Base-by-base conservation (phyloP, 2,329 filamentous ascomycete species). In the Penicillium brasilianum region DNA sequence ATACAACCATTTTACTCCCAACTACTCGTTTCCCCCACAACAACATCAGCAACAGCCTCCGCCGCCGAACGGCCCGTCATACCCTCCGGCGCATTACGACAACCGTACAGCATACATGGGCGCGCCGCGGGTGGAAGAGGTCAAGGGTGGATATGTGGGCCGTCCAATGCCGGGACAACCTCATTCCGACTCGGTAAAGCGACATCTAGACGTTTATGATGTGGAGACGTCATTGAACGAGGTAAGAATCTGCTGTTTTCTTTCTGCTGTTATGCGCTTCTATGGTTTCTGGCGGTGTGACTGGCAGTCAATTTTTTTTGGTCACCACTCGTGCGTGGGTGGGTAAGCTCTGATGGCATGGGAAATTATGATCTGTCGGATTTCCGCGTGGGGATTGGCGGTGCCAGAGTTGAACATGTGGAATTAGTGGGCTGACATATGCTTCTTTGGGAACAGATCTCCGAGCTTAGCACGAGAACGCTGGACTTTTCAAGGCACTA, bases 121-220 rank as follows among this genome's bases (percentile, higher is more conserved):
- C 32, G 52, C 67, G 32, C 62, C 67, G 22, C 73, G 76, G 10
- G 66, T 73, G 37, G 77, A 78, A 34, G 77, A 80, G 50, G 63
- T 72, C 16, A 77, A 76, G 54, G 69, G 68, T 50, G 72, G 71
- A 32, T 63, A 66, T 43, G 63, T 68, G 53, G 64, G 65, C 39
- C 72, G 72, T 37, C 64, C 70, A n/a, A 66, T 74, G 55, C 59
- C 72, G 39, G 66, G 60, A 46, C 74, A 70, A 49, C 72, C 75
- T 22, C 79, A 79, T 61, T 72, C 71, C 55, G 80, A 83, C 53
- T 76, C 78, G 48, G 83, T 88, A n/a, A 89, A 89, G 71, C 81
- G 87, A 41, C 86, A 89, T 73, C 75, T 89, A 3, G 87, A 89
- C 43, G 81, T 82, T 51, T 88, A 85, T 63, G 87, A 89, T 71